Percentiles rank a stretch among this genome's conserved stretches.
Conservation (phyloP, 2,329 filamentous ascomycete species). For the Onygenales sp. region DNA sequence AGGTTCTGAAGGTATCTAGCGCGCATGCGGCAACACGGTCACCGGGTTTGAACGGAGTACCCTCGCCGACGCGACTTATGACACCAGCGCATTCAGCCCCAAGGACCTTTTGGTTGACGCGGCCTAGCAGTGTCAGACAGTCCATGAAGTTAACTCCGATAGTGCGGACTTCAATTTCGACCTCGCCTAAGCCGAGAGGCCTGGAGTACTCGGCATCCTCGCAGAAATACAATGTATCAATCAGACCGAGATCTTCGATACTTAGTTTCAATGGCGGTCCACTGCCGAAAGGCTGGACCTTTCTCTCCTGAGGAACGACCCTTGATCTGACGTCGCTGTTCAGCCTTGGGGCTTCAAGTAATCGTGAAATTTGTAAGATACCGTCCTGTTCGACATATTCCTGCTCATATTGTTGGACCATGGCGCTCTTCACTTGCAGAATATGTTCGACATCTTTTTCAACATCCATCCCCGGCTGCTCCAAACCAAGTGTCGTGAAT, state of each 20-base stretch:
- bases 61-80: slow-evolving; percentile 10
- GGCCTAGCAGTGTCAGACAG: slow-evolving; percentile 11
- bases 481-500: background rate
- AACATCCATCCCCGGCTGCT: background rate
- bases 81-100: slow-evolving; percentile 13
- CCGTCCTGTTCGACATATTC: background rate
- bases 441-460: background rate
- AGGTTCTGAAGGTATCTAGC: slow-evolving; percentile 13
- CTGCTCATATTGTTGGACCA: background rate
- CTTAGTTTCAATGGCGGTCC: slow-evolving; percentile 4
- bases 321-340: background rate
- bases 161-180: slow-evolving; percentile 16
- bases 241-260: slow-evolving; percentile 9
- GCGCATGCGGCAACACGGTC: slow-evolving; percentile 28
- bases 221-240: slow-evolving; percentile 9
- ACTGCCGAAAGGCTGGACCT: background rate
- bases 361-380: background rate
- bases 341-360: background rate
- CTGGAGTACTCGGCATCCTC: slow-evolving; percentile 4
- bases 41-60: slow-evolving; percentile 12
- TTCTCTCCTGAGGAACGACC: slow-evolving; percentile 1
- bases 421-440: slow-evolving; percentile 5
- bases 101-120: slow-evolving; percentile 7
- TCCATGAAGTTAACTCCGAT: slow-evolving; percentile 16
- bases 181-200: slow-evolving; percentile 2